Conservation (phyloP, 257 asterid genomes). For the Solanum rostratum region DNA sequence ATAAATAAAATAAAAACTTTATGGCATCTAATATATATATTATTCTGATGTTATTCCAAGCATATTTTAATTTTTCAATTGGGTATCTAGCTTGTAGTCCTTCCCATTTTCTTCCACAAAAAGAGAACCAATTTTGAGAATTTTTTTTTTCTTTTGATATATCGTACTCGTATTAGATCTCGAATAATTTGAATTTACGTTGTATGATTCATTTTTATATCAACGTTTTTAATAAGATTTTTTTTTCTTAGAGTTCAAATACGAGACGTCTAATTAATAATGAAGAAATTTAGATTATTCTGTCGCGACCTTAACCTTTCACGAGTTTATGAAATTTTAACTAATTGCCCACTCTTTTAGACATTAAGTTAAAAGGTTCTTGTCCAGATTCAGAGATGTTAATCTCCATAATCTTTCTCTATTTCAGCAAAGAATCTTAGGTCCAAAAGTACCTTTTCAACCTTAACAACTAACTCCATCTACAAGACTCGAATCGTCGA, state of each 20-base stretch:
- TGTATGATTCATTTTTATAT: rapidly evolving
- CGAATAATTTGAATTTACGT: not conserved
- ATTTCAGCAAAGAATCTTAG: not conserved
- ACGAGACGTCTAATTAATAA: rapidly evolving
- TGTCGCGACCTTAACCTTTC: not conserved
- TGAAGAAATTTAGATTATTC: not conserved
- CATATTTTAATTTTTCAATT: not conserved
- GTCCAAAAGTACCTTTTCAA: not conserved
- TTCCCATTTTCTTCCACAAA: not conserved
- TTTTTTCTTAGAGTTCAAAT: not conserved
- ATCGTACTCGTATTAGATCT: not conserved
- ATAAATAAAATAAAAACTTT: too few relatives aligned
- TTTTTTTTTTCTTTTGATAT: not conserved
- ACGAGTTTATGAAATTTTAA: too few relatives aligned
- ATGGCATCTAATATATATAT: not conserved
- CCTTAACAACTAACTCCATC: not conserved
- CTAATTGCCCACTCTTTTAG: not conserved
- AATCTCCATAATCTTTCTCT: not conserved
- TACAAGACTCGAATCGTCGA: not conserved
- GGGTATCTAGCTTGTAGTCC: not conserved
- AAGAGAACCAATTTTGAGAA: not conserved
- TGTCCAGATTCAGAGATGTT: not conserved
- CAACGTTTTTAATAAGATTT: not conserved
- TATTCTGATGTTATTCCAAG: not conserved
- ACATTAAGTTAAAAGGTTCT: not conserved